Evolutionary conservation across 129 eudicot species (phyloP).

Genomic region (Pittosporum tobira): DNA sequence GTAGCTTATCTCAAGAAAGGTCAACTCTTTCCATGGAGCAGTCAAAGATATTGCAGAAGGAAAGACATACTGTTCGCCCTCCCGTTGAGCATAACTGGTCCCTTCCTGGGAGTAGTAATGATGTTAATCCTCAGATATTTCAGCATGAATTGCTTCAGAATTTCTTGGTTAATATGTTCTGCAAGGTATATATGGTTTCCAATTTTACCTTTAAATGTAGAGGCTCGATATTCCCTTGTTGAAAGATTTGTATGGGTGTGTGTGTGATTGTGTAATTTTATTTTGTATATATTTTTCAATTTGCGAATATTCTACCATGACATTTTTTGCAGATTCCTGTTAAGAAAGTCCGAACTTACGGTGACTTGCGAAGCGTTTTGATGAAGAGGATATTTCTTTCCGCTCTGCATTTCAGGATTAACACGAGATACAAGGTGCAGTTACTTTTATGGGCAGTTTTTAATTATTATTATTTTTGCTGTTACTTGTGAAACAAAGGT

Average conservation of each 20-base stretch:
- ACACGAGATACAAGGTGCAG: constrained; percentile 92
- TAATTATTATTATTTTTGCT: neutral
- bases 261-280: too few species aligned
- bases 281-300: neutral
- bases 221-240: neutral
- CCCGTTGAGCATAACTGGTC: constrained; percentile 97
- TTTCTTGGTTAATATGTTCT: constrained; percentile 87
- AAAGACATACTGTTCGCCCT: constrained; percentile 91
- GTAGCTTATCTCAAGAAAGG: constrained; percentile 58
- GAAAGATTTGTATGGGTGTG: too few species aligned
- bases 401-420: constrained; percentile 94
- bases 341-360: constrained; percentile 74
- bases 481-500: neutral
- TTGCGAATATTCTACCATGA: constrained; percentile 1
- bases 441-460: neutral
- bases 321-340: constrained; percentile 68
- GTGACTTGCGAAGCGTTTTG: constrained; percentile 83
- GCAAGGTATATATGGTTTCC: constrained; percentile 48
- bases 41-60: constrained; percentile 46
- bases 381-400: constrained; percentile 98
- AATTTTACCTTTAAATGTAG: neutral
- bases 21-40: constrained; percentile 48
- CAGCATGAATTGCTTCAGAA: constrained; percentile 97
- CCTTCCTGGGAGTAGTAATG: constrained; percentile 44
- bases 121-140: constrained; percentile 73